Base-by-base conservation (phyloP, 305 asterid species). In the Salvia sclarea region DNA sequence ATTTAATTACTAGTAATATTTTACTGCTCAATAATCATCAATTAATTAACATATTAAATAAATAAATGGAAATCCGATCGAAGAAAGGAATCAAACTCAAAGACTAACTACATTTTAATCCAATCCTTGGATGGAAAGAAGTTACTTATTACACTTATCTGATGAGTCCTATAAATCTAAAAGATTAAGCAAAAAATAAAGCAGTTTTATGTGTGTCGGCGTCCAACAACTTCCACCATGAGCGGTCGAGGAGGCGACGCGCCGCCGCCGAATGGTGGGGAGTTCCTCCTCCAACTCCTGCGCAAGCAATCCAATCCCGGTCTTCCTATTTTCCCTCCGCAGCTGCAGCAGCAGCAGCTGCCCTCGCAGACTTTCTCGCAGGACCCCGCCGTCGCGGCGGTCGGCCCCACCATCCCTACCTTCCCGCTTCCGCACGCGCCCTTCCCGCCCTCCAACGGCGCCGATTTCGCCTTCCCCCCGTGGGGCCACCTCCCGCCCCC, bases 331-430 rank as follows among this genome's bases (percentile, higher is more conserved):
- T 71, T 75, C 1, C 28, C 71, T 3, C 69, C 45, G 16, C 73
- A 25, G 45, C 74, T 57, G 12, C 82, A 56, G 16, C 82, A 48
- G 54, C 90, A 38, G 18, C 82, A 47, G 61, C 90, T 76, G 37
- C 54, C 67, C 24, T 80, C 83, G 57, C 90, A 77, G 37, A 57
- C 67, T 30, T 80, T 84, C 56, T 22, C 86, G 0, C 84, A 77
- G 70, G 96, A 92, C 74, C 98, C 98, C 12, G 96, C 98, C 52
- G 94, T 92, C 43, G 96, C 96, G 14, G 87, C 91, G 21, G 81
- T 88, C 5, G 96, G 97, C 0, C 91, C 89, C 64, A 44, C 85
- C 9, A 17, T 83, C 33, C 78, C 85, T 25, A 59, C 72, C 40
- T 70, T 47, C 21, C 64, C 75, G 40, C 67, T 22, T 10, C 92